Percentiles rank a stretch among this genome's conserved stretches.
phyloP scores from a whole-genome alignment of 2,329 filamentous ascomycete genomes.

The Ramichloridium luteum region DNA sequence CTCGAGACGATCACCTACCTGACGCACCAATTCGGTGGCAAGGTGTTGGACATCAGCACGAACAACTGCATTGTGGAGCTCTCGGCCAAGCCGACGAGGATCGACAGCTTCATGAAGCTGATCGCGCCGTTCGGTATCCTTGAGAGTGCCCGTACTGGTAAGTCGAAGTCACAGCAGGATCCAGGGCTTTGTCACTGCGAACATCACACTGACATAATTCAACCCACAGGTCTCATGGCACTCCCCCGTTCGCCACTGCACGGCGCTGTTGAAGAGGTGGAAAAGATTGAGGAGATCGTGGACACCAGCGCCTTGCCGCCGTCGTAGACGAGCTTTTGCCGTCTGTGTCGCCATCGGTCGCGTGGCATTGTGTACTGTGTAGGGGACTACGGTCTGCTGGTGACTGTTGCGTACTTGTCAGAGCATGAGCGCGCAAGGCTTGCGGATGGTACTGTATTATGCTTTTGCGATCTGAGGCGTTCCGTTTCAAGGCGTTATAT shows the following conservation, averaged over 20 bases:
- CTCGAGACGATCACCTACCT: constrained; percentile 92
- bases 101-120: constrained; percentile 96
- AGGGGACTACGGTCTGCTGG: no score
- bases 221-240: constrained; percentile 72
- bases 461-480: no score
- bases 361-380: no score
- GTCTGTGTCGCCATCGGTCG: no score
- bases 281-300: constrained; percentile 86
- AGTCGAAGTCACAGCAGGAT: constrained; percentile 14
- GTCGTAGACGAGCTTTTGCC: constrained; percentile 45
- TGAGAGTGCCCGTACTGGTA: constrained; percentile 80
- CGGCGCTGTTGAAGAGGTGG: constrained; percentile 56
- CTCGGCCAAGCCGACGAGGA: constrained; percentile 83
- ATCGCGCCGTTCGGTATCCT: constrained; percentile 90
- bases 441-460: no score
- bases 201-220: constrained; percentile 3
- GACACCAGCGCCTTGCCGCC: constrained; percentile 89
- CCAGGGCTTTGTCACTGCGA: constrained; percentile 1
- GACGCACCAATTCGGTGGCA: constrained; percentile 93
- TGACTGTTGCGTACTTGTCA: no score
- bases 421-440: no score
- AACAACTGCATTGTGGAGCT: constrained; percentile 98
- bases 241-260: constrained; percentile 83
- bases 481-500: no score
- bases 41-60: constrained; percentile 93